Evolutionary conservation across 257 asterid species (phyloP), one percentile per base, ranked within the genome.

Genomic region (Anisodus acutangulus): DNA sequence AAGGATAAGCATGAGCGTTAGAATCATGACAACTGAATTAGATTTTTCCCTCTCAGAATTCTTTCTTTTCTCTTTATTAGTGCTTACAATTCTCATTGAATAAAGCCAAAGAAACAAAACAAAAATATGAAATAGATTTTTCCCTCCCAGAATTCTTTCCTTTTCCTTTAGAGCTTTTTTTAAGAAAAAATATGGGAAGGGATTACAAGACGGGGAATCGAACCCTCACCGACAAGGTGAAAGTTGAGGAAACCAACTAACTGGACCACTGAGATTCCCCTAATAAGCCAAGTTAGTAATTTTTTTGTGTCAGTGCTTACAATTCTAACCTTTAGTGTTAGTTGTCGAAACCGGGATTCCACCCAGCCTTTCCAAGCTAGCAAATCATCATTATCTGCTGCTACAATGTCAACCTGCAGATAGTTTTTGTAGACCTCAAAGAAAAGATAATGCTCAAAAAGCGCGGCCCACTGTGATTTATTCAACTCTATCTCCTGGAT

Each of bases 291-390:
- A 64, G 43, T 64, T 64, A 64, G 17, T 2, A 31, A 26, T 64
- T 17, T 64, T 17, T 54, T 70, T 31, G 35, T 31, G 35, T 31
- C 35, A 31, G 35, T 31, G 35, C 55, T 70, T 16, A 54, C 16
- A 43, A 41, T 54, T 70, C 16, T 70, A 67, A 88, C 91, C 91
- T 82, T 84, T n/a, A 86, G 60, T 2, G 85, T 84, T 45, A 88
- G 89, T 67, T 86, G 89, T 51, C 89, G 89, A 49, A 88, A 78
- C 45, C 89, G 88, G 43, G 91, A 86, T 88, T 86, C 86, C 78
- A 88, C 89, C 91, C 89, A 88, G 12, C 89, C 88, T 79, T 86
- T 86, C 91, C 91, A 88, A 9, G 87, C 84, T 83, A 85, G 85
- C 78, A 86, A 72, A 81, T 86, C 89, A 86, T 57, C 85, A 79